Conservation (phyloP, 1,284 basidiomycete species). For the Leucoagaricus sp. region DNA sequence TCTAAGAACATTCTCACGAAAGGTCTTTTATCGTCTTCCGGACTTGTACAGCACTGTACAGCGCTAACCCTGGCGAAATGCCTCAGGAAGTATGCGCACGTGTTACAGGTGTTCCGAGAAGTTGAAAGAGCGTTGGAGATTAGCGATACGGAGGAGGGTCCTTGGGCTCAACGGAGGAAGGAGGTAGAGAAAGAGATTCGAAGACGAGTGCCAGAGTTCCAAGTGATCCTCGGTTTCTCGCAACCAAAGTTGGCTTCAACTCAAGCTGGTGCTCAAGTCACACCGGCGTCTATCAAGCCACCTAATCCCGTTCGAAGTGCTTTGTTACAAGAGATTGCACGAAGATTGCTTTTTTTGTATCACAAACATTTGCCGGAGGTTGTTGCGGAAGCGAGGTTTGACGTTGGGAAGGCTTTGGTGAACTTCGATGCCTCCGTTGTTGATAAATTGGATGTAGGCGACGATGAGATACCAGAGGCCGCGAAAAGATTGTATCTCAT, state of each 20-base stretch:
- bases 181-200: conserved; percentile 80
- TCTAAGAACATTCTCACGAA: conserved; percentile 74
- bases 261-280: not conserved
- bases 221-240: conserved; percentile 79
- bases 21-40: conserved; percentile 72
- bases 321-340: conserved; percentile 76
- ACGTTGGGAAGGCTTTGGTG: conserved; percentile 79
- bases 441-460: conserved; percentile 21
- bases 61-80: conserved; percentile 75
- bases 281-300: not conserved
- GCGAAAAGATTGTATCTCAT: conserved; percentile 52
- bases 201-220: conserved; percentile 79
- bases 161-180: conserved; percentile 62
- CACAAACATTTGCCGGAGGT: conserved; percentile 74
- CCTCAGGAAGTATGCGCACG: conserved; percentile 66
- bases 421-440: conserved; percentile 27
- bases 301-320: conserved; percentile 44
- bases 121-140: conserved; percentile 56
- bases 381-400: conserved; percentile 80
- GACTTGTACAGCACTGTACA: conserved; percentile 82
- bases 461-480: conserved; percentile 23
- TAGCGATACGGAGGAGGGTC: conserved; percentile 47
- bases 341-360: conserved; percentile 84
- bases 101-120: conserved; percentile 50
- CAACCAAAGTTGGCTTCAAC: conserved; percentile 41